Evolutionary conservation across 2,329 filamentous ascomycete genomes (phyloP), one percentile per base, ranked within the genome.

Genomic region (Aspergillus sp.): DNA sequence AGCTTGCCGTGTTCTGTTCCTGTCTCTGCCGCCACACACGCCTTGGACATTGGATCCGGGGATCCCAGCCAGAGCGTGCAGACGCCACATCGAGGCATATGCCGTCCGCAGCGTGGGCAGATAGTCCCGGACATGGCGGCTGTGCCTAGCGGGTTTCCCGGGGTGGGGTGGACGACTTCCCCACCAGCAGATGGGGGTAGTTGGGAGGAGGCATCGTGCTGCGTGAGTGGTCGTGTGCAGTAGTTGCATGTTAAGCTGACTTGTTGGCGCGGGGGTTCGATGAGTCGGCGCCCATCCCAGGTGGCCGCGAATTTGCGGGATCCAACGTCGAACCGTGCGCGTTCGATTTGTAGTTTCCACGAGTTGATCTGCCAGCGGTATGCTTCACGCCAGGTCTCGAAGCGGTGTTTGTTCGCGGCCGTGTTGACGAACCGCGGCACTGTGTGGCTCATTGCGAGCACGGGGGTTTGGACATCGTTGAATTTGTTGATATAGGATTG

Each of bases 31-130:
- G 68, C 69, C 22, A 73, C 67, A 18, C 67, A 64, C 3, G 74
- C 70, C 54, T 69, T 70, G 5, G 77, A 80, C 60, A 76, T 76
- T 5, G 83, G 80, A 68, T 86, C 83, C 0, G 83, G 81, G 12
- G 79, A 79, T 0, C 85, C 85, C 3, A 88, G 75, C 83, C 83
- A 87, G 60, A 85, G 71, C 66, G 81, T 82, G 65, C 85, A 88
- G 11, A 88, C 76, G 2, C 82, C 83, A 62, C 85, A 88, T 3
- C 85, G 78, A 2, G 85, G 85, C 78, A 88, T 82, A 63, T 85
- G 83, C 2, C 83, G 76, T n/a, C 81, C 82, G 65, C 85, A 88
- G 49, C 81, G 81, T 1, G 83, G 83, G 66, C 85, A 88, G 1
- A 84, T 76, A 1, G 83, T 84, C 1, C 84, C 80, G 9, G 74